A percentile compares a stretch with the other conserved stretches of the same genome.
phyloP scores from a whole-genome alignment of 129 eudicot genomes.

The Centaurea solstitialis region DNA sequence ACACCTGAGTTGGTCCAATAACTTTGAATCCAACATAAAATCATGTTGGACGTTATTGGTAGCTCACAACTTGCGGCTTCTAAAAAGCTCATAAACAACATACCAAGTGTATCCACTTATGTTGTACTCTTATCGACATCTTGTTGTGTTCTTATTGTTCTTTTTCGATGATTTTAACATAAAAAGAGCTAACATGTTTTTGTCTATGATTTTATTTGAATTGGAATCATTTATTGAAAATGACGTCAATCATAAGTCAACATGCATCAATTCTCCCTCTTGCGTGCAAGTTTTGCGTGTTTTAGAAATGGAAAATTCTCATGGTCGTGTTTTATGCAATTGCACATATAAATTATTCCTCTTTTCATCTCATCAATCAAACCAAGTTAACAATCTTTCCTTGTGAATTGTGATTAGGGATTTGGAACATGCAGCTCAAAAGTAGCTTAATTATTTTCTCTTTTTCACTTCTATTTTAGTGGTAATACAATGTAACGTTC shows the following conservation, averaged over 20 bases:
- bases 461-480: neutral
- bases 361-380: neutral
- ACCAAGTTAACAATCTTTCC: slow-evolving; percentile 3
- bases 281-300: neutral
- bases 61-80: too few species aligned
- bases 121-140: neutral
- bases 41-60: too few species aligned
- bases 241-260: slow-evolving; percentile 5
- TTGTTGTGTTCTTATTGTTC: neutral
- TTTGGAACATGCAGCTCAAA: neutral
- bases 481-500: neutral
- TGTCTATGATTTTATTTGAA: neutral
- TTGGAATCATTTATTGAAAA: neutral
- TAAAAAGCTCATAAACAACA: too few species aligned
- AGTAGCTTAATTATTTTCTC: neutral
- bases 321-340: neutral
- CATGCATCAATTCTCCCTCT: neutral
- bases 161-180: neutral
- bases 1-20: too few species aligned
- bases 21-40: too few species aligned
- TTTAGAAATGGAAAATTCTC: neutral
- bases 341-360: neutral
- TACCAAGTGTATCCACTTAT: neutral
- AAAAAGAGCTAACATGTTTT: neutral
- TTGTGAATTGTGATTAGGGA: neutral